Percentiles rank a stretch among this genome's conserved stretches.
phyloP scores from a whole-genome alignment of 1,284 basidiomycete species.

The Cutaneotrichosporon sp. region DNA sequence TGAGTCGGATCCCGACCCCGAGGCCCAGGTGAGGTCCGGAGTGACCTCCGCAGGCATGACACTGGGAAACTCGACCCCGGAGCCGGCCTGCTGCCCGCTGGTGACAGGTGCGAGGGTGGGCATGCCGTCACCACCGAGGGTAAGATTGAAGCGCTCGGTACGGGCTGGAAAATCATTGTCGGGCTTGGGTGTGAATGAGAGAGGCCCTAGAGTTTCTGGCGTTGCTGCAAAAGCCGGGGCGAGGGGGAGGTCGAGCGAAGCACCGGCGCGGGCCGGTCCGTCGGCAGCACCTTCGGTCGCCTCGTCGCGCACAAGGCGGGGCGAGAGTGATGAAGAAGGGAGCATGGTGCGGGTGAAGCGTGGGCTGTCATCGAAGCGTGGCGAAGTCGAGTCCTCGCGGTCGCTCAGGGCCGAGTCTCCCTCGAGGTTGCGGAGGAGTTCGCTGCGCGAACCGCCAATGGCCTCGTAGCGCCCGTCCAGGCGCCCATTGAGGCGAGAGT shows the following conservation, averaged over 20 bases:
- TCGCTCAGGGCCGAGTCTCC: constrained; percentile 5
- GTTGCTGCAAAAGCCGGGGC: constrained; percentile 26
- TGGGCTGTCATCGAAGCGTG: neutral
- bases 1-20: neutral
- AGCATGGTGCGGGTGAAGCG: constrained; percentile 3
- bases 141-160: constrained; percentile 2
- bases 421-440: constrained; percentile 4
- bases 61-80: constrained; percentile 11
- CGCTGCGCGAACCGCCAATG: neutral
- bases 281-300: constrained; percentile 1
- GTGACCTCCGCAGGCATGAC: constrained; percentile 11
- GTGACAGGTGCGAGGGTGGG: constrained; percentile 5
- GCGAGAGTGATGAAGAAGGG: constrained; percentile 1
- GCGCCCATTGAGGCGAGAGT: constrained; percentile 8
- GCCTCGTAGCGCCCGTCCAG: neutral
- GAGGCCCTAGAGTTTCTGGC: constrained; percentile 24
- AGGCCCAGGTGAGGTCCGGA: constrained; percentile 7
- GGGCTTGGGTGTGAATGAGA: constrained; percentile 14
- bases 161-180: constrained; percentile 4
- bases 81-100: neutral
- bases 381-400: constrained; percentile 1
- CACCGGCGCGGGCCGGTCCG: constrained; percentile 9
- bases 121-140: constrained; percentile 5
- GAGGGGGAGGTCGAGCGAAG: constrained; percentile 15
- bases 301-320: constrained; percentile 9